These are phyloP conservation scores for Phaeotremella skinneri DNA, from an alignment of 768 basidiomycete species.

Conservation along the genomic window DNA sequence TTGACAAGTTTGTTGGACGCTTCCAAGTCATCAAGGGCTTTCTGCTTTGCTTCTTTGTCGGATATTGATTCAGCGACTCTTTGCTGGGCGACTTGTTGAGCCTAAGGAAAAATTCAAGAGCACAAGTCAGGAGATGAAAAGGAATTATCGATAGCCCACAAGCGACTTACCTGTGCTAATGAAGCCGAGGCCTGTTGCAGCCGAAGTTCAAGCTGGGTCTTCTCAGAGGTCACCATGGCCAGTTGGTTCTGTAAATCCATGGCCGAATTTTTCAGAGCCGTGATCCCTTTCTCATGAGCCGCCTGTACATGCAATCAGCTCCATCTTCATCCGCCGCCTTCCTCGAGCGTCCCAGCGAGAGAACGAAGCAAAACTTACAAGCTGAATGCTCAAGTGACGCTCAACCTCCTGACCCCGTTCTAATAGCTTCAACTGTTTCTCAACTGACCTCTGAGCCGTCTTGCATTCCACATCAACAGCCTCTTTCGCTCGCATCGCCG, in stretches of 20 bases:
- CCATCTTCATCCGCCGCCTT: conserved; percentile 40
- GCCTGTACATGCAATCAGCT: conserved; percentile 55
- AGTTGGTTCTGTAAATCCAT: conserved; percentile 42
- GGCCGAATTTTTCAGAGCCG: conserved; percentile 44
- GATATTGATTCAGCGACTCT: conserved; percentile 42
- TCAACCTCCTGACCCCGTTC: conserved; percentile 68
- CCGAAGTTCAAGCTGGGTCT: conserved; percentile 35
- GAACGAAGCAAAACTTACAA: conserved; percentile 56
- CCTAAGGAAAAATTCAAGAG: conserved; percentile 20
- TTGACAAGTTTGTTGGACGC: conserved; percentile 35
- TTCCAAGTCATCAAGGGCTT: conserved; percentile 49
- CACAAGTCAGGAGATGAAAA: background rate
- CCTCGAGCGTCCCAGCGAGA: background rate
- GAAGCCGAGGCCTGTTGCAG: conserved; percentile 35
- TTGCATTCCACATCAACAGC: conserved; percentile 74
- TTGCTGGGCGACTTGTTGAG: conserved; percentile 38
- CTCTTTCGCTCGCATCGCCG: conserved; percentile 85
- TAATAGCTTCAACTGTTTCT: conserved; percentile 64
- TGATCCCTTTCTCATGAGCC: conserved; percentile 50
- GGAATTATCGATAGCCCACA: background rate
- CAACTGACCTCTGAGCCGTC: conserved; percentile 59
- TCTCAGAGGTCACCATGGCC: conserved; percentile 37
- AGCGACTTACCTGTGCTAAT: conserved; percentile 40
- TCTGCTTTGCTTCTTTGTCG: conserved; percentile 36
- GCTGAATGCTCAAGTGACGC: conserved; percentile 60